These are phyloP conservation scores for Rhodotorula sp. DNA, from an alignment of 1,284 basidiomycete species.

Conservation along the genomic window DNA sequence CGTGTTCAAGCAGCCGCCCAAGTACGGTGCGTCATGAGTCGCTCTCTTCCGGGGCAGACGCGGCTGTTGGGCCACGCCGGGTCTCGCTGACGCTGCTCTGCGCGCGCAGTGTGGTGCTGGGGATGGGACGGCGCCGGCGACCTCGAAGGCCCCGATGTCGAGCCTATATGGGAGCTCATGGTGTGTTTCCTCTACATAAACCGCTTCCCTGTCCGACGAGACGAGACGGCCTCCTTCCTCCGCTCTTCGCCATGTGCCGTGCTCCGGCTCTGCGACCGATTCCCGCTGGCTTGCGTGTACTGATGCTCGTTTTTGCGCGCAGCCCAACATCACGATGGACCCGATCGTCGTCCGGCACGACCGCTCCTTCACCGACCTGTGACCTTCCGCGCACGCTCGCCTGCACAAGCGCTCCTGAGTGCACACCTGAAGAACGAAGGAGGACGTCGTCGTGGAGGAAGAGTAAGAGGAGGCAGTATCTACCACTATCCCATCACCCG, in stretches of 20 bases:
- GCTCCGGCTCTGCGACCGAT: neutral
- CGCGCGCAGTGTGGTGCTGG: slow-evolving; percentile 85
- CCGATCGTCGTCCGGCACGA: slow-evolving; percentile 70
- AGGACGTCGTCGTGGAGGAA: neutral
- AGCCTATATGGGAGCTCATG: slow-evolving; percentile 90
- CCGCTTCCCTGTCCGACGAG: no score
- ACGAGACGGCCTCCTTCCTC: neutral
- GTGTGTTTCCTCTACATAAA: slow-evolving; percentile 2
- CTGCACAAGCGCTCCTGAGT: no score
- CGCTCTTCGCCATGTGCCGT: no score
- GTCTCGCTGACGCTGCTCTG: neutral
- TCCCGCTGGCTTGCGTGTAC: no score
- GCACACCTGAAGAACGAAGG: neutral
- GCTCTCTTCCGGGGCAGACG: neutral
- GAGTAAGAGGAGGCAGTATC: no score
- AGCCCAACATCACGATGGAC: slow-evolving; percentile 64
- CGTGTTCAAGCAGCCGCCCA: slow-evolving; percentile 76
- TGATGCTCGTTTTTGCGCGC: no score
- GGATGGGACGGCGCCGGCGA: slow-evolving; percentile 98
- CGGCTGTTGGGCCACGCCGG: neutral
- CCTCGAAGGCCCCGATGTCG: slow-evolving; percentile 76
- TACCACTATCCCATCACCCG: no score
- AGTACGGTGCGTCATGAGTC: slow-evolving; percentile 65
- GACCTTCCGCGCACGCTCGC: neutral
- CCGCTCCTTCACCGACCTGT: slow-evolving; percentile 55